Conservation (phyloP, 495 filamentous ascomycete genomes). For the Polyplosphaeria fusca region DNA sequence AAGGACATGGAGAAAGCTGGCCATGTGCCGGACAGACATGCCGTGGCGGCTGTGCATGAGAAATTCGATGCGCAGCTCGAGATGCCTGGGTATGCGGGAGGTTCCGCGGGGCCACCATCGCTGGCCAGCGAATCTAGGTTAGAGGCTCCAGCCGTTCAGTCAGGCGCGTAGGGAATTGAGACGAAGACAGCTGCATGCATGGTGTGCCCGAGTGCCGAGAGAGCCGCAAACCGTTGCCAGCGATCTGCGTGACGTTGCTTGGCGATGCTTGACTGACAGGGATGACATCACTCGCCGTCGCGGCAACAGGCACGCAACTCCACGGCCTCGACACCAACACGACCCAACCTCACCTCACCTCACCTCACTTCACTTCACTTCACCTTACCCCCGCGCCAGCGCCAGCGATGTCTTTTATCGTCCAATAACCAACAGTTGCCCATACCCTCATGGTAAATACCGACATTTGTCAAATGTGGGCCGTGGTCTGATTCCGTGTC, state of each 20-base stretch:
- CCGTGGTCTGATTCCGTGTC: background rate
- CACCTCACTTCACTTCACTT: background rate
- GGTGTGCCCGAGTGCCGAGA: too few species aligned
- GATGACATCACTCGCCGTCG: background rate
- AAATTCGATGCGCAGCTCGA: too few species aligned
- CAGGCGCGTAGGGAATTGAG: too few species aligned
- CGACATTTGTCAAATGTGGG: background rate
- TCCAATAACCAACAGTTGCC: too few species aligned
- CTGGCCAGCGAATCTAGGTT: too few species aligned
- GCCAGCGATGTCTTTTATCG: background rate
- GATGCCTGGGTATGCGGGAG: too few species aligned
- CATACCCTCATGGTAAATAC: too few species aligned
- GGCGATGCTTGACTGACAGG: background rate
- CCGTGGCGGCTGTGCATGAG: background rate
- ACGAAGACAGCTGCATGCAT: too few species aligned
- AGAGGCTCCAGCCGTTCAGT: too few species aligned
- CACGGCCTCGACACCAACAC: background rate
- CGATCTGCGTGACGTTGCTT: too few species aligned
- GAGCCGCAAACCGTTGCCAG: too few species aligned
- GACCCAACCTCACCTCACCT: background rate
- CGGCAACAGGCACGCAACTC: background rate
- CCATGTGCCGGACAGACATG: background rate
- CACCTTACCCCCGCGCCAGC: background rate
- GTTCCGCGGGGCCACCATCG: too few species aligned
- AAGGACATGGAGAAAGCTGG: constrained; percentile 19